Percentiles rank a stretch among this genome's conserved stretches.
These are phyloP conservation scores for Ananas comosus DNA, from an alignment of 176 grass and related monocot genomes.

Conservation along the genomic window DNA sequence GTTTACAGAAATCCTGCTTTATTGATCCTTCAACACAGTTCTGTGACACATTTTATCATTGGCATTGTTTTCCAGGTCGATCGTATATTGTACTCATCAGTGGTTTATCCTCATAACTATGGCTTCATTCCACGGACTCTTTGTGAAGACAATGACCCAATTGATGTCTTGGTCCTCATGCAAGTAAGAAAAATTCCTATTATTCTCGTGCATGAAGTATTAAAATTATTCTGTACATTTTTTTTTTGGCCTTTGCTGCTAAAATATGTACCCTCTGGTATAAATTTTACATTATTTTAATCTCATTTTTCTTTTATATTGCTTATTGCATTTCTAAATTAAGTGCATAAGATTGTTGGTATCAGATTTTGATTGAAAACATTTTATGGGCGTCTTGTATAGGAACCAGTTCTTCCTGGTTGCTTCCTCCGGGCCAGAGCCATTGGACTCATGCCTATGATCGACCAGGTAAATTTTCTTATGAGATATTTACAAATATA, in stretches of 20 bases:
- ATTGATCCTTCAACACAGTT: background rate
- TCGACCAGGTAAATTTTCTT: conserved; percentile 41
- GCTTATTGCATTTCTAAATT: too few relatives aligned
- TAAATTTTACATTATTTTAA: background rate
- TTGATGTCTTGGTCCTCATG: conserved; percentile 94
- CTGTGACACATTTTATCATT: background rate
- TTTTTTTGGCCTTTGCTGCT: background rate
- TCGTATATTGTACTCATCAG: conserved; percentile 74
- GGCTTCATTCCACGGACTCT: conserved; percentile 85
- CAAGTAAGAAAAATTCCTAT: conserved; percentile 29
- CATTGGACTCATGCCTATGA: conserved; percentile 81
- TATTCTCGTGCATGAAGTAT: background rate
- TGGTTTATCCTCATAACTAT: conserved; percentile 95
- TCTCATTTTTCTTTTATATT: too few relatives aligned
- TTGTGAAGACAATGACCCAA: conserved; percentile 93
- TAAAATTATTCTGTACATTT: background rate
- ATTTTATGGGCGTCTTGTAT: background rate
- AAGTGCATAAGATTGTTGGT: too few relatives aligned
- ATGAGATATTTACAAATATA: too few relatives aligned
- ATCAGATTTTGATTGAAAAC: too few relatives aligned
- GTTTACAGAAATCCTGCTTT: background rate
- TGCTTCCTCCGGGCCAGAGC: conserved; percentile 62
- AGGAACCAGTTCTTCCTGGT: conserved; percentile 61
- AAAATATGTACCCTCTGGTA: background rate
- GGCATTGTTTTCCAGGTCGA: conserved; percentile 39